Percentiles rank a stretch among this genome's conserved stretches.
These are phyloP conservation scores for Fusarium siculi DNA, from an alignment of 2,329 filamentous ascomycete species.

Conservation along the genomic window DNA sequence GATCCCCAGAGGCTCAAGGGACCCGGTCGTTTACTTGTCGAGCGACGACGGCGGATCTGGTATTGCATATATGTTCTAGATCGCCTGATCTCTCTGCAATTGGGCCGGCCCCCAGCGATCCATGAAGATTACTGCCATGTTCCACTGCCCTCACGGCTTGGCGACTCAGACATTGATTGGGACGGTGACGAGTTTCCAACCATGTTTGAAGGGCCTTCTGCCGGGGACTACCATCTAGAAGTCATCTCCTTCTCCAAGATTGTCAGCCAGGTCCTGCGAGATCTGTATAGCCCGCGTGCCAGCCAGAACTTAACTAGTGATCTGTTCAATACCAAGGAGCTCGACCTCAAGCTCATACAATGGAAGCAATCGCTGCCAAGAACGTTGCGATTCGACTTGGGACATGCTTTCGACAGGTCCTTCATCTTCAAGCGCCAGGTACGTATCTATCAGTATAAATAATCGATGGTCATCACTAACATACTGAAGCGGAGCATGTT, in stretches of 20 bases:
- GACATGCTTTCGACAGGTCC: background rate
- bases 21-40: rapidly evolving
- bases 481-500: background rate
- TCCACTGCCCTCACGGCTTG: background rate
- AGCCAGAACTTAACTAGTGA: background rate
- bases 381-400: background rate
- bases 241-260: background rate
- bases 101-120: background rate
- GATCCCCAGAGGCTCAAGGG: background rate
- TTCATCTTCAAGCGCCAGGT: background rate
- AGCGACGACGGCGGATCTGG: background rate
- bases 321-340: background rate
- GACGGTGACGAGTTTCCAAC: background rate
- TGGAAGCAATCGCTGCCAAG: background rate
- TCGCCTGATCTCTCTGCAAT: background rate
- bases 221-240: background rate
- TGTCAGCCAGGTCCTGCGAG: background rate
- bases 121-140: background rate
- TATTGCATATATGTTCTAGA: background rate
- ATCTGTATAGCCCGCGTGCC: background rate
- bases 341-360: background rate
- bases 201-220: background rate
- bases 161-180: background rate
- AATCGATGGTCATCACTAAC: rapidly evolving
- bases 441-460: rapidly evolving